phyloP scores from a whole-genome alignment of 2,329 filamentous ascomycete species.

The Dactylellina sp. region DNA sequence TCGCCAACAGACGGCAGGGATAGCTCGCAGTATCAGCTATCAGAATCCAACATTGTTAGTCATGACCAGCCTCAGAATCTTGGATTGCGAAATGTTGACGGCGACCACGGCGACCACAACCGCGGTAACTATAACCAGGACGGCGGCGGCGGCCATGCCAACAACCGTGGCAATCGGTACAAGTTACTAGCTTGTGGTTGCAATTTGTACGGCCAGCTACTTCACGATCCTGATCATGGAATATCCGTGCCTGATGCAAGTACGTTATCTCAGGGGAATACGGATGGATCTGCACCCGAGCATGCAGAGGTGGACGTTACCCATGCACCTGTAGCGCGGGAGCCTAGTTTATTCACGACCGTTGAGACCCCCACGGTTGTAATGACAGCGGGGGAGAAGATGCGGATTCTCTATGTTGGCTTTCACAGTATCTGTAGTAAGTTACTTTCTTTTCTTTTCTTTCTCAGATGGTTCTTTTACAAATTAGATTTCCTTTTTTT shows the following conservation, averaged over 20 bases:
- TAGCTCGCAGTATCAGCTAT: conserved; percentile 3
- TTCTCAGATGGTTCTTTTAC: too few species aligned
- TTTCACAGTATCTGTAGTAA: conserved; percentile 41
- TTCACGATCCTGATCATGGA: not conserved
- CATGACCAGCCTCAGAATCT: not conserved
- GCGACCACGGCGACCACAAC: too few species aligned
- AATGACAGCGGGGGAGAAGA: conserved; percentile 20
- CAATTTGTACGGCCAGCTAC: conserved; percentile 39
- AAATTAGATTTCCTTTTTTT: too few species aligned
- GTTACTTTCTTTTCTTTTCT: conserved; percentile 10
- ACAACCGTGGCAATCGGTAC: too few species aligned
- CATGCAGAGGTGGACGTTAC: not conserved
- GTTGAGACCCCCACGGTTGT: conserved; percentile 45
- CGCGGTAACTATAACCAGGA: too few species aligned
- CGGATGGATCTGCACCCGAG: conserved; percentile 10
- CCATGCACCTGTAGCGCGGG: conserved; percentile 25
- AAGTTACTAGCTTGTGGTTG: conserved; percentile 29
- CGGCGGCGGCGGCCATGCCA: not conserved
- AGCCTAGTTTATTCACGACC: conserved; percentile 41
- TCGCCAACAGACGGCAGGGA: conserved; percentile 28
- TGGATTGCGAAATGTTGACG: not conserved
- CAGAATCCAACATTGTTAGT: not conserved
- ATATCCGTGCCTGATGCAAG: conserved; percentile 16
- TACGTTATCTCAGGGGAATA: conserved; percentile 4
- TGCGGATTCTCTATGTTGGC: conserved; percentile 45